Conservation (phyloP, 2,329 filamentous ascomycete genomes). For the Xylariaceae sp. region DNA sequence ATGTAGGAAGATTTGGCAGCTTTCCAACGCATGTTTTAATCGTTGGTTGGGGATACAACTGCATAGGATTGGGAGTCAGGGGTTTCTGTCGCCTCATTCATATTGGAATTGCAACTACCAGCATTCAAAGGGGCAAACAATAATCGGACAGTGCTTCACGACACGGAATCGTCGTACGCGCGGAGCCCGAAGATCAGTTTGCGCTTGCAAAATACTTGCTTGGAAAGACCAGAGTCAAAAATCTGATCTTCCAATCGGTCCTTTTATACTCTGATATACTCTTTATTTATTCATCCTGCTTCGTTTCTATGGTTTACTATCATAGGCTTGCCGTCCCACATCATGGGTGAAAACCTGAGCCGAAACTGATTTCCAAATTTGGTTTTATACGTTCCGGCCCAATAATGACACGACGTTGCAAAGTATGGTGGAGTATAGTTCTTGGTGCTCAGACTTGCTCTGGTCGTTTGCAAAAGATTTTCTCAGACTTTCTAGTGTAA, state of each 20-base stretch:
- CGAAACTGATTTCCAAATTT: constrained; percentile 4
- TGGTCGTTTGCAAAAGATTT: too few species aligned
- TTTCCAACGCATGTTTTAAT: constrained; percentile 23
- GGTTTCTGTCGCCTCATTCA: constrained; percentile 23
- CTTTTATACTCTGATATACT: constrained; percentile 16
- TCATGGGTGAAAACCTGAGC: constrained; percentile 13
- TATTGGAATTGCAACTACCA: constrained; percentile 23
- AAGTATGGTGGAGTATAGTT: too few species aligned
- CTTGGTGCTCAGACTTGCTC: too few species aligned
- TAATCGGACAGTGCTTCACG: constrained; percentile 12
- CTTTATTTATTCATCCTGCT: constrained; percentile 6
- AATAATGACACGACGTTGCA: too few species aligned
- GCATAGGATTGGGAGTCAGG: constrained; percentile 28
- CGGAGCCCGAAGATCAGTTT: constrained; percentile 1
- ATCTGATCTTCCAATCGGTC: constrained; percentile 24
- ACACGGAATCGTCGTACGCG: background rate
- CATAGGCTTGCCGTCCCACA: constrained; percentile 20
- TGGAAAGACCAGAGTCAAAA: constrained; percentile 16
- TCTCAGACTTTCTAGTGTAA: too few species aligned
- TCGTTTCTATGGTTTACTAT: constrained; percentile 17
- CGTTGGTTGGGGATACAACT: constrained; percentile 25
- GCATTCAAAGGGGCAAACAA: constrained; percentile 21
- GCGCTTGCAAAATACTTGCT: constrained; percentile 21
- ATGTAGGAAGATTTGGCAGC: constrained; percentile 19
- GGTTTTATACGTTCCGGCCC: background rate